These are phyloP conservation scores for Hanseniaspora taiwanica DNA, from an alignment of 805 yeast genomes.

Conservation along the genomic window DNA sequence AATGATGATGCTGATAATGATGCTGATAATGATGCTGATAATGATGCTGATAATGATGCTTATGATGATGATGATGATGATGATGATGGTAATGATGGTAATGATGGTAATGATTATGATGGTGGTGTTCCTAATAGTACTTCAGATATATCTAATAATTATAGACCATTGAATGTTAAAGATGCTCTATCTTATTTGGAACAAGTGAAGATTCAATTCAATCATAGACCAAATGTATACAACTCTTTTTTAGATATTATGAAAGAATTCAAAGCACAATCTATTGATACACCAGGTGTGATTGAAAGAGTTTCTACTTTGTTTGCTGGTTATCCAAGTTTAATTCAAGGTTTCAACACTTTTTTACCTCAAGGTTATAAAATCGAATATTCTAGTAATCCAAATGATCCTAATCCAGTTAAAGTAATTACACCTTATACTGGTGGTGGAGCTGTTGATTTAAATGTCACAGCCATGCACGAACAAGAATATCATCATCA, in stretches of 20 bases:
- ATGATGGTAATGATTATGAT: too few species aligned
- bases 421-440: conserved; percentile 95
- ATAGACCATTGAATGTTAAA: conserved; percentile 82
- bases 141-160: too few species aligned
- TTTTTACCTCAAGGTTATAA: conserved; percentile 93
- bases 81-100: too few species aligned
- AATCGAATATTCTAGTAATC: conserved; percentile 81
- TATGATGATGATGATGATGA: too few species aligned
- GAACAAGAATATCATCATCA: conserved; percentile 21
- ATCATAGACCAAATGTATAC: conserved; percentile 87
- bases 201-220: conserved; percentile 88
- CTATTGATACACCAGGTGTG: conserved; percentile 96
- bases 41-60: too few species aligned
- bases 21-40: too few species aligned
- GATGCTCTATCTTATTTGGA: conserved; percentile 93
- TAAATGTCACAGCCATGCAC: conserved; percentile 8
- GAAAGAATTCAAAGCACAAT: conserved; percentile 97
- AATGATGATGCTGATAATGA: too few species aligned
- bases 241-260: conserved; percentile 92
- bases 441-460: conserved; percentile 23
- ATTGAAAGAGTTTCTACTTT: conserved; percentile 86
- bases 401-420: conserved; percentile 83
- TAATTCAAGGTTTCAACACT: conserved; percentile 95
- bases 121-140: too few species aligned
- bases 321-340: conserved; percentile 83